Conservation (phyloP, 139 green algal genomes). For the Chlamydomonas schloesseri region DNA sequence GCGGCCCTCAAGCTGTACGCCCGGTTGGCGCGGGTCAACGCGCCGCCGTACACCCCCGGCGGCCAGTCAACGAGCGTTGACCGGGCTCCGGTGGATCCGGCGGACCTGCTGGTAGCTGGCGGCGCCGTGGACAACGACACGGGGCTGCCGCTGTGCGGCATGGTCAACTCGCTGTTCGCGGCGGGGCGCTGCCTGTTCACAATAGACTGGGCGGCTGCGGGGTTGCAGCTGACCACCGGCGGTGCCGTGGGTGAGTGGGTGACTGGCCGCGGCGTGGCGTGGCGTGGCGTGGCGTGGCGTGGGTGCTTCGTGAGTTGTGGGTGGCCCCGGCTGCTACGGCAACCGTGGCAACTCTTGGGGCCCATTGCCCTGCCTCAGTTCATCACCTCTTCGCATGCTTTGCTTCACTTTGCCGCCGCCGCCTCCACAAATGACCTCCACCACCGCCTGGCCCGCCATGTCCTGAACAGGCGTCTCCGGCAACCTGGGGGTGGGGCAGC, state of each 20-base stretch:
- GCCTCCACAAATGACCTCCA: too few relatives aligned
- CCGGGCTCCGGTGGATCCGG: background rate
- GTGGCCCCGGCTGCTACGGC: too few relatives aligned
- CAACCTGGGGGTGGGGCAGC: background rate
- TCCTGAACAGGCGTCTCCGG: conserved; percentile 4
- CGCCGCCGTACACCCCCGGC: conserved; percentile 16
- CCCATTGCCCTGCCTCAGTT: too few relatives aligned
- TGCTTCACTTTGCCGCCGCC: too few relatives aligned
- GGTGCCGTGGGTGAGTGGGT: background rate
- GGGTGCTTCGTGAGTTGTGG: too few relatives aligned
- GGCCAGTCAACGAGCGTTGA: background rate
- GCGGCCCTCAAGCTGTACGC: background rate
- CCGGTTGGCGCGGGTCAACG: background rate
- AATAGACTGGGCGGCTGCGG: conserved; percentile 14
- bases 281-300: too few relatives aligned
- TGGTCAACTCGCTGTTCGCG: conserved; percentile 19
- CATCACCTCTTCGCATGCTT: too few relatives aligned
- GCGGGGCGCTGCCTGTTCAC: conserved; percentile 27
- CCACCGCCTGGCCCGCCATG: too few relatives aligned
- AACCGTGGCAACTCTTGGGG: too few relatives aligned
- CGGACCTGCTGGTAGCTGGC: background rate
- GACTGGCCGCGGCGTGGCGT: background rate
- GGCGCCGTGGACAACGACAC: background rate
- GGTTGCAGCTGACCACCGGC: background rate
- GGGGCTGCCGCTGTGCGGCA: background rate